A percentile compares a stretch with the other conserved stretches of the same genome.
phyloP scores from a whole-genome alignment of 257 asterid species.

The Solanum bukasovii region DNA sequence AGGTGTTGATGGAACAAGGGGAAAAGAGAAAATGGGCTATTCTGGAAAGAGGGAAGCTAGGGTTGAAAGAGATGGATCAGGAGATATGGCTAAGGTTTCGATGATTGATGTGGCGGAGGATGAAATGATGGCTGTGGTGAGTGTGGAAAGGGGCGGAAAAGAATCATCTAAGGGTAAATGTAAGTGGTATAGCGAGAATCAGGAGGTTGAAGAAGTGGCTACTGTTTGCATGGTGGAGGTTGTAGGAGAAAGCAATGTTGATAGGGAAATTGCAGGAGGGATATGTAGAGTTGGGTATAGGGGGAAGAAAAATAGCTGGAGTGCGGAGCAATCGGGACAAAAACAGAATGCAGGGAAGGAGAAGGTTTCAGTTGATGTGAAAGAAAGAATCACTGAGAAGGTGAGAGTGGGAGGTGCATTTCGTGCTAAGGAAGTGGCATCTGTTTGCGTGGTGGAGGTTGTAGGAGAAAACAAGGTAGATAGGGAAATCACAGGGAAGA shows the following conservation, averaged over 20 bases:
- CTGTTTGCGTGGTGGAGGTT: not conserved
- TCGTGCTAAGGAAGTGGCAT: not conserved
- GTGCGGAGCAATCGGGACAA: not conserved
- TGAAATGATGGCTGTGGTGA: not conserved
- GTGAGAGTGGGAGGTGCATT: not conserved
- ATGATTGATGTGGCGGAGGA: not conserved
- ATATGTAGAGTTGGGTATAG: slow-evolving; percentile 5
- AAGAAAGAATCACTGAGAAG: slow-evolving; percentile 1
- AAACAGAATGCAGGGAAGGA: not conserved
- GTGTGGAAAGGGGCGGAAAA: not conserved
- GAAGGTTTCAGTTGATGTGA: slow-evolving; percentile 1
- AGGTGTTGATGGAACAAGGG: not conserved
- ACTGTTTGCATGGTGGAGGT: slow-evolving; percentile 2
- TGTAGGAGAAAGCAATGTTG: slow-evolving; percentile 3
- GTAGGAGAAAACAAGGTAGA: not conserved
- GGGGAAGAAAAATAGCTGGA: not conserved
- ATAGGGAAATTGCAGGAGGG: not conserved
- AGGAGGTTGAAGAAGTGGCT: slow-evolving; percentile 3
- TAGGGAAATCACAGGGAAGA: slow-evolving; percentile 5
- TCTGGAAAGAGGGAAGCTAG: not conserved
- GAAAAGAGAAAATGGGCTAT: not conserved
- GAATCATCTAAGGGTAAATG: not conserved
- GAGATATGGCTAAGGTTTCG: not conserved
- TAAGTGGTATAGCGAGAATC: not conserved
- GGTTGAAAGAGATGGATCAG: not conserved